A percentile compares a stretch with the other conserved stretches of the same genome.
phyloP scores from a whole-genome alignment of 768 basidiomycete genomes.

The Gymnopilus dilepis region DNA sequence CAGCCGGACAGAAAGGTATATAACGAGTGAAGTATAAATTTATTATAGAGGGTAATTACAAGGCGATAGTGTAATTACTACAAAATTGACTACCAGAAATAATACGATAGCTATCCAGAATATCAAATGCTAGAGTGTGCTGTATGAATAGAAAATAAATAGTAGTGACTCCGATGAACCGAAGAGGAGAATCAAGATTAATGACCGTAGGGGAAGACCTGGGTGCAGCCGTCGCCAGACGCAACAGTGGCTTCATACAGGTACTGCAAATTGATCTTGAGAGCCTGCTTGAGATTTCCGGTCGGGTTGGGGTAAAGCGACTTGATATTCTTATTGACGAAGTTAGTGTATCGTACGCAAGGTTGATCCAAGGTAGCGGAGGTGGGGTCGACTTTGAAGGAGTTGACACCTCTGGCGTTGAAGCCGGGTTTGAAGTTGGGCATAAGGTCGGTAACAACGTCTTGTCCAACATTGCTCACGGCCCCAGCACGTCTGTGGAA shows the following conservation, averaged over 20 bases:
- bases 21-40: too few species aligned
- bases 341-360: slow-evolving; percentile 28
- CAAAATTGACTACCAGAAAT: too few species aligned
- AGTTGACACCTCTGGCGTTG: slow-evolving; percentile 23
- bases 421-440: slow-evolving; percentile 24
- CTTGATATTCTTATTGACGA: slow-evolving; percentile 25
- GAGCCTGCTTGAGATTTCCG: slow-evolving; percentile 18
- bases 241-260: slow-evolving; percentile 14
- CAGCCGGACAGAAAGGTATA: too few species aligned
- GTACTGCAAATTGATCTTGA: slow-evolving; percentile 23
- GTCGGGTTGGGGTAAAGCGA: slow-evolving; percentile 27
- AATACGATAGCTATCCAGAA: too few species aligned
- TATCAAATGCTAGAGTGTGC: too few species aligned
- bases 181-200: not conserved
- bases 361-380: slow-evolving; percentile 22
- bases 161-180: too few species aligned
- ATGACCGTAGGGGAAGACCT: slow-evolving; percentile 19
- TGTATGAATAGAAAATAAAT: too few species aligned
- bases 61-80: too few species aligned
- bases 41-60: too few species aligned
- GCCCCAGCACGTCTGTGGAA: slow-evolving; percentile 24
- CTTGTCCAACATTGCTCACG: not conserved
- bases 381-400: slow-evolving; percentile 23
- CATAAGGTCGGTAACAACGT: slow-evolving; percentile 6
- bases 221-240: slow-evolving; percentile 12